Base-by-base conservation (phyloP, 164 flowering plant species). In the Amborella trichopoda region DNA sequence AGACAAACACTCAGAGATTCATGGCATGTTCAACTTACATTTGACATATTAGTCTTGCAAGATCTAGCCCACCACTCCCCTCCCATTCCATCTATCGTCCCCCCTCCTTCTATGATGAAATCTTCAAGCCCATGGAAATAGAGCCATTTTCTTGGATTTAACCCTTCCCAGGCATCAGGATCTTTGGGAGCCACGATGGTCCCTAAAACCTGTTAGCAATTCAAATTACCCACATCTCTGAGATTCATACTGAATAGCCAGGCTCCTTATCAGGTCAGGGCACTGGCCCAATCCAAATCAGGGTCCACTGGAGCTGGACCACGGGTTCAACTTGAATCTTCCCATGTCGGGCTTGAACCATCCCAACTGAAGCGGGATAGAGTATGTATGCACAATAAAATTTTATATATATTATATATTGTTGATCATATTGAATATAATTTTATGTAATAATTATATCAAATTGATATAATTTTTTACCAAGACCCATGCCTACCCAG, bases 41-140 rank as follows among this genome's bases (percentile, higher is more conserved):
- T 77, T 27, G 75, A 61, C 23, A 14, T 17, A 52, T 84, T 79
- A 40, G 24, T 64, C 73, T 93, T 93, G 80, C 99, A 93, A 28
- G 95, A 91, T 26, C 54, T 61, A 23, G 62, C 68, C 99, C 99
- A 93, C 99, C 99, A 93, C 70, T 74, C 50, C 44, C 64, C 58
- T 55, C 99, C 99, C 90, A 63, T 84, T 14, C 99, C 99, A 52
- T 84, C 64, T 44, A 93, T 67, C 16, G 52, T 64, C 16, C 95
- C 95, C 41, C 78, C 77, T 6, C 96, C 95, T 53, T 75, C 76
- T 2, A 93, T 49, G 3, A 67, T 68, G 26, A 93, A 76, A 54
- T 77, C 68, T 40, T 76, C 73, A 60, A 93, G 61, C 28, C 70
- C 65, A 61, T 70, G 73, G 56, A 93, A 81, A 58, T 80, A 84